Evolutionary conservation across 768 basidiomycete genomes (phyloP).

Genomic region (Podaxis pistillaris): DNA sequence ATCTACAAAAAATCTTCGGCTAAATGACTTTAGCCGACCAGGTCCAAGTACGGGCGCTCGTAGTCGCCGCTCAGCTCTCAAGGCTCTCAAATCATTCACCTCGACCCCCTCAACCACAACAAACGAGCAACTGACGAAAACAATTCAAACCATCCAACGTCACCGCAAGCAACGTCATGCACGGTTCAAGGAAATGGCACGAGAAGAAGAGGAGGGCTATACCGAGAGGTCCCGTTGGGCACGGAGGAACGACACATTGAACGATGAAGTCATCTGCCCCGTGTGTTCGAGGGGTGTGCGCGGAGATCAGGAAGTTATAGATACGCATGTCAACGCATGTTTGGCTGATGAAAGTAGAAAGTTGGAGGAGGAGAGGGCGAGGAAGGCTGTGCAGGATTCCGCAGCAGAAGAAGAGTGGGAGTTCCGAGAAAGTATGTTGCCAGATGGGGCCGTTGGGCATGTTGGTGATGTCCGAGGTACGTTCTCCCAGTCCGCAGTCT

Average conservation of each 20-base stretch:
- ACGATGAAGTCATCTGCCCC: constrained; percentile 58
- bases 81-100: constrained; percentile 38
- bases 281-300: constrained; percentile 57
- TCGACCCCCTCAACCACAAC: constrained; percentile 12
- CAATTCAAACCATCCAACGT: constrained; percentile 61
- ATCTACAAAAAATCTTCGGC: background rate
- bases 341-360: constrained; percentile 53
- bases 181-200: constrained; percentile 65
- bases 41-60: constrained; percentile 31
- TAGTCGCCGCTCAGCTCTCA: constrained; percentile 36
- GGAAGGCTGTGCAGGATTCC: constrained; percentile 26
- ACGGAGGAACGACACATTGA: constrained; percentile 23
- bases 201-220: constrained; percentile 53
- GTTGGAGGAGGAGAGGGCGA: constrained; percentile 41
- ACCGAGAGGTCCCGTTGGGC: constrained; percentile 28
- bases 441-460: constrained; percentile 33
- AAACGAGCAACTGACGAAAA: constrained; percentile 43
- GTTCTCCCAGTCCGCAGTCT: constrained; percentile 18
- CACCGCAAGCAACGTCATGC: constrained; percentile 66
- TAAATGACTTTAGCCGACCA: constrained; percentile 22
- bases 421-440: constrained; percentile 19
- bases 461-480: constrained; percentile 50
- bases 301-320: constrained; percentile 71
- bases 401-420: constrained; percentile 32
- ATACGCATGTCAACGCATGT: constrained; percentile 83